Base-by-base conservation (phyloP, 148 eudicot species). In the Rhododendron mucronatum region DNA sequence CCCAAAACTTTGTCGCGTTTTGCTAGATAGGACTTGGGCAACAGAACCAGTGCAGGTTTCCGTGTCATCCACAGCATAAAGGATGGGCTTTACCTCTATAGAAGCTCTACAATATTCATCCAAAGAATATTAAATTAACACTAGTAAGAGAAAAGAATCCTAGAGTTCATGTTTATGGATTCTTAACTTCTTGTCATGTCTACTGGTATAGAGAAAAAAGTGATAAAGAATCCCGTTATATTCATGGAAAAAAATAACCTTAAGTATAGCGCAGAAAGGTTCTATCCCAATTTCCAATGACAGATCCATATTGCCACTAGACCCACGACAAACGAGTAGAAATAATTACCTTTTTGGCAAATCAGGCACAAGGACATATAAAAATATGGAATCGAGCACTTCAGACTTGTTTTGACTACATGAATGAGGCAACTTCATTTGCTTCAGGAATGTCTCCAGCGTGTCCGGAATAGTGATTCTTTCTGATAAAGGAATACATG, bases 11-110 rank as follows among this genome's bases (percentile, higher is more conserved):
- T 87, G 91, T 28, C 71, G 80, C 7, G 47, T 63, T 39, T 51
- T 47, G 50, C 8, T 12, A 50, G 87, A 84, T 77, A 78, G 75
- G 83, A 88, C 92, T 90, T 83, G 85, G 57, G 63, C 87, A 84
- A 79, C 82, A 26, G 37, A 30, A 85, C 81, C 84, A 74, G 84
- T 81, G 12, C 44, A 84, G 86, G 87, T 81, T 65, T 91, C 94
- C 26, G 74, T 59, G 84, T 86, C 88, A 78, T 91, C 93, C 78
- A 84, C 87, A 80, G 73, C 88, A 88, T 90, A 88, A 82, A 97
- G 98, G 48, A 93, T 85, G 45, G 99, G 99, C 91, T 97, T 97
- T 83, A 97, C 93, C 90, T 97, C 99, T 74, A 97, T 93, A 47
- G 91, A 90, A 75, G 99, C 99, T 85, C 99, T 97, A 87, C 81